These are phyloP conservation scores for Hygrophorus pudorinus DNA, from an alignment of 768 basidiomycete species.

Conservation along the genomic window DNA sequence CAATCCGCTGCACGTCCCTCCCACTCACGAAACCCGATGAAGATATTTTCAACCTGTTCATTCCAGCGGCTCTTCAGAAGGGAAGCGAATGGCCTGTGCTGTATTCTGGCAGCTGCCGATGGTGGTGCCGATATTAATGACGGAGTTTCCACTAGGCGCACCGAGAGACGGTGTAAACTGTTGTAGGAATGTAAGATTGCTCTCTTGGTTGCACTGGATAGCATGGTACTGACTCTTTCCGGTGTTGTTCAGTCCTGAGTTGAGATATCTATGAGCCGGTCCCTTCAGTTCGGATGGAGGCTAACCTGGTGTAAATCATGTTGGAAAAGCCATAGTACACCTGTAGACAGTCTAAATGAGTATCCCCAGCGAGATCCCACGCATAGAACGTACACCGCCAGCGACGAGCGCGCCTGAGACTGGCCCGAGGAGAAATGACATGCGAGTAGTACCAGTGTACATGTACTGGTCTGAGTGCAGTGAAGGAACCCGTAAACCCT, in stretches of 20 bases:
- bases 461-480: neutral
- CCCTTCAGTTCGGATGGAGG: conserved; percentile 4
- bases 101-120: conserved; percentile 44
- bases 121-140: conserved; percentile 30
- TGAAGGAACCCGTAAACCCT: neutral
- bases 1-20: conserved; percentile 37
- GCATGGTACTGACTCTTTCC: conserved; percentile 38
- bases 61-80: conserved; percentile 53
- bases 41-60: conserved; percentile 37
- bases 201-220: neutral
- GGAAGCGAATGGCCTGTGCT: conserved; percentile 32
- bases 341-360: conserved; percentile 18
- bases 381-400: conserved; percentile 41
- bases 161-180: conserved; percentile 41
- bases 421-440: conserved; percentile 57
- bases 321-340: conserved; percentile 67
- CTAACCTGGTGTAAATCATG: conserved; percentile 48
- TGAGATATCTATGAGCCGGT: neutral
- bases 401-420: conserved; percentile 61
- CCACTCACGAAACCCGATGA: conserved; percentile 32
- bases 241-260: conserved; percentile 44
- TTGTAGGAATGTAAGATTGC: neutral
- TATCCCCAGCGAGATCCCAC: neutral
- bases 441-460: conserved; percentile 13
- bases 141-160: conserved; percentile 36